These are phyloP conservation scores for Metarhizium guizhouense DNA, from an alignment of 2,329 filamentous ascomycete species.

Conservation along the genomic window DNA sequence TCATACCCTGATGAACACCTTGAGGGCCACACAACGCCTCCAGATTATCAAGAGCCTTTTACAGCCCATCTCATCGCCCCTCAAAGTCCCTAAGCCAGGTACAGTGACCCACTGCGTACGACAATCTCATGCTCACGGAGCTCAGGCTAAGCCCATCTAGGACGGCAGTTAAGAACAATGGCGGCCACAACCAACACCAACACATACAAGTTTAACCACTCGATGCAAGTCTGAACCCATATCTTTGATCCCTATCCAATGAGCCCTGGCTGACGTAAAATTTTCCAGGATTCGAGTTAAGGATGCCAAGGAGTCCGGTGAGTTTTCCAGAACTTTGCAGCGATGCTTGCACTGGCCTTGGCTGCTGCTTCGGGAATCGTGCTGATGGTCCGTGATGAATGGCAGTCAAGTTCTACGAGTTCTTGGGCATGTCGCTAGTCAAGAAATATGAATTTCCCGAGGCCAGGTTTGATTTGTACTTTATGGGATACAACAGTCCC, in stretches of 20 bases:
- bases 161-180: conserved; percentile 29
- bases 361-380: not conserved
- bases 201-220: conserved; percentile 82
- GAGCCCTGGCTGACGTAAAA: conserved; percentile 7
- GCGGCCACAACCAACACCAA: conserved; percentile 62
- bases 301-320: conserved; percentile 74
- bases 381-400: not conserved
- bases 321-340: conserved; percentile 9
- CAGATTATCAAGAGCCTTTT: conserved; percentile 14
- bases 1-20: conserved; percentile 14
- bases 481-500: conserved; percentile 78
- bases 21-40: conserved; percentile 16
- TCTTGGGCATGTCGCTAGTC: conserved; percentile 78
- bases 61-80: conserved; percentile 4
- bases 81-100: conserved; percentile 6
- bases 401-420: conserved; percentile 83
- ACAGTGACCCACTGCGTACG: not conserved
- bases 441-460: conserved; percentile 76
- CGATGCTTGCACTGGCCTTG: not conserved
- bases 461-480: conserved; percentile 91
- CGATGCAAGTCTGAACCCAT: conserved; percentile 51
- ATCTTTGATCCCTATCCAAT: not conserved
- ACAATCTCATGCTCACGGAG: not conserved
- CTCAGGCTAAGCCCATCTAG: conserved; percentile 1
- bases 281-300: conserved; percentile 75